Percentiles rank a stretch among this genome's conserved stretches.
Evolutionary conservation across 163 green algal species (phyloP).

Genomic region (Chlorella variabilis): DNA sequence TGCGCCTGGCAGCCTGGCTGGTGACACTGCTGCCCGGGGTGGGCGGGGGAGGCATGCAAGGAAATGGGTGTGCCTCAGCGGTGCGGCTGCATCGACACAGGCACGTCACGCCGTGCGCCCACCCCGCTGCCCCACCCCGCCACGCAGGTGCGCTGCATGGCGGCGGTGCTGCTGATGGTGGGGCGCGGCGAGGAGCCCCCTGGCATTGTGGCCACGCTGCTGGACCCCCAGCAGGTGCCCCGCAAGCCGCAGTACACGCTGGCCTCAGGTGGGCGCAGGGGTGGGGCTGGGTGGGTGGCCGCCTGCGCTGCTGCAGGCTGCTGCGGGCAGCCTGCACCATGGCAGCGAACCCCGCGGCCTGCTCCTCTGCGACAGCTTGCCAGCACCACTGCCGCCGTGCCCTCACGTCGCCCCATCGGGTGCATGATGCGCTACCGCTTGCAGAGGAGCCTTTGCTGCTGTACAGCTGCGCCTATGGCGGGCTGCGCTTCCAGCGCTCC

Average conservation of each 20-base stretch:
- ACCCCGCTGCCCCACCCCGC: too few relatives aligned
- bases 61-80: not conserved
- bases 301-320: not conserved
- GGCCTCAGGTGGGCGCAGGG: slow-evolving; percentile 59
- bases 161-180: slow-evolving; percentile 88
- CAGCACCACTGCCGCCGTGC: too few relatives aligned
- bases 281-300: too few relatives aligned
- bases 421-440: slow-evolving; percentile 13
- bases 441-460: slow-evolving; percentile 83
- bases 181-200: slow-evolving; percentile 79
- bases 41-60: not conserved
- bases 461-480: slow-evolving; percentile 66
- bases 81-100: not conserved
- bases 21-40: not conserved
- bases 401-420: too few relatives aligned
- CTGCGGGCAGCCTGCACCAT: too few relatives aligned
- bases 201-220: slow-evolving; percentile 69
- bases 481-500: slow-evolving; percentile 51
- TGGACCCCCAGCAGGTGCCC: slow-evolving; percentile 70
- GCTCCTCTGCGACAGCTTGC: not conserved
- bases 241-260: slow-evolving; percentile 82
- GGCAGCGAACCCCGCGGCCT: too few relatives aligned
- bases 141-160: slow-evolving; percentile 92
- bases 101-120: too few relatives aligned
- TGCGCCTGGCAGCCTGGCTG: too few relatives aligned